phyloP scores from a whole-genome alignment of 2,329 filamentous ascomycete species.

The Neopestalotiopsis sp. region DNA sequence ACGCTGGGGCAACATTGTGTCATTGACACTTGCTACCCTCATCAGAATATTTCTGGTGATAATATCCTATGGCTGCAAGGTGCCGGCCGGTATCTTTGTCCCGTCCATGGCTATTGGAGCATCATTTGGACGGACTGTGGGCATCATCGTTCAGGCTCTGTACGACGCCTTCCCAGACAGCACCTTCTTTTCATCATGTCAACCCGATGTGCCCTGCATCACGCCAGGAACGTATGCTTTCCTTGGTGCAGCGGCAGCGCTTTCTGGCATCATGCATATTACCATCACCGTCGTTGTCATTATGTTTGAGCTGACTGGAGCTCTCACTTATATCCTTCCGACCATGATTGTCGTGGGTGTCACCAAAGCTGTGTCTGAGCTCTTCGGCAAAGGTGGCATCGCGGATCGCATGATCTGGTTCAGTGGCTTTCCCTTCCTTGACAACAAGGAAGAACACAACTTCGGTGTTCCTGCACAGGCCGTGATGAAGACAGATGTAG shows the following conservation, averaged over 20 bases:
- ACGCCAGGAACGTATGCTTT: conserved; percentile 98
- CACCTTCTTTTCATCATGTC: conserved; percentile 85
- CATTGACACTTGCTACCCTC: conserved; percentile 78
- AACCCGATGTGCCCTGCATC: conserved; percentile 92
- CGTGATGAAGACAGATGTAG: conserved; percentile 81
- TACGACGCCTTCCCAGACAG: conserved; percentile 84
- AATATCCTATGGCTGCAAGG: conserved; percentile 96
- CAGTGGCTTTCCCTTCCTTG: conserved; percentile 94
- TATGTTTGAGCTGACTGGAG: conserved; percentile 99
- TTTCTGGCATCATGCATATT: conserved; percentile 98
- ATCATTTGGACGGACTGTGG: conserved; percentile 91
- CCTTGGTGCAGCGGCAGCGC: conserved; percentile 85
- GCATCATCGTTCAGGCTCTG: conserved; percentile 88
- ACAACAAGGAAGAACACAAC: conserved; percentile 96
- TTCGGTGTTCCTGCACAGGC: conserved; percentile 93
- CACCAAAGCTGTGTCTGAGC: conserved; percentile 89
- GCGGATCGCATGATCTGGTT: conserved; percentile 99
- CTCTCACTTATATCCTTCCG: conserved; percentile 92
- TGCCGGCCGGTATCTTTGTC: conserved; percentile 96
- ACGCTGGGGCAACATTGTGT: conserved; percentile 78
- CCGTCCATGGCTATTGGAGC: conserved; percentile 98
- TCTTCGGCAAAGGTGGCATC: conserved; percentile 95
- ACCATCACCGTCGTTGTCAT: conserved; percentile 97
- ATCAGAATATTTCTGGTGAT: conserved; percentile 86
- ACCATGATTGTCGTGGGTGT: conserved; percentile 99